Base-by-base conservation (phyloP, 805 yeast genomes). In the Barnettozyma wickerhamii region DNA sequence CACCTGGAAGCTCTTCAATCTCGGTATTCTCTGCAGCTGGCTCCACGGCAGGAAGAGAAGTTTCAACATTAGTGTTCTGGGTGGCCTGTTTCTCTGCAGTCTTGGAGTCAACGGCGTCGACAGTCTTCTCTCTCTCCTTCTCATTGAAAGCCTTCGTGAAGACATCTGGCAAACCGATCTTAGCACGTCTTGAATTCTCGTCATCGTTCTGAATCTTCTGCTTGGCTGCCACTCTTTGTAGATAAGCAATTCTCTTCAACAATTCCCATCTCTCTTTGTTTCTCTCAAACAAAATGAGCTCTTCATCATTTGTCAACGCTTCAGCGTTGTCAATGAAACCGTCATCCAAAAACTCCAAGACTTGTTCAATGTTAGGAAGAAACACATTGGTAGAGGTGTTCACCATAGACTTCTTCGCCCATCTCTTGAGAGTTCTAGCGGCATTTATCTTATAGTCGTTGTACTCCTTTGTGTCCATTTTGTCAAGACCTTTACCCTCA, bases 401-500 rank as follows among this genome's bases (percentile, higher is more conserved):
- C 1, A 55, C 49, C 31, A 66, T 50, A 1, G 79, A 64, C 28
- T 69, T 66, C 10, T 65, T 60, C 0, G 90, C 74, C 72, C 84
- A 73, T 12, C 71, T 71, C 41, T 65, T 71, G 48, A 85, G 62
- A 37, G 82, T 75, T 33, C 69, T 66, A 4, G 78, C 68, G 29
- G 83, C 78, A 41, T 72, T 72, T 19, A 74, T 60, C 49, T 77
- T 72, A 13, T 79, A 77, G 30, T 71, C 63, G 28, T 64, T 62
- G 24, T 75, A 77, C 13, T 64, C 59, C 13, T 64, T 58, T 17
- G 56, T 34, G 48, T 74, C 75, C 67, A 71, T 73, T 43, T 78
- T 72, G 58, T 90, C 97, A 3, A 61, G 53, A 12, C 96, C 96
- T 15, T 67, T 65, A 4, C 97, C 97, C 9, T 67, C 74, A 10